Evolutionary conservation across 2,329 filamentous ascomycete species (phyloP).

Genomic region (Colletotrichum gloeosporioides): DNA sequence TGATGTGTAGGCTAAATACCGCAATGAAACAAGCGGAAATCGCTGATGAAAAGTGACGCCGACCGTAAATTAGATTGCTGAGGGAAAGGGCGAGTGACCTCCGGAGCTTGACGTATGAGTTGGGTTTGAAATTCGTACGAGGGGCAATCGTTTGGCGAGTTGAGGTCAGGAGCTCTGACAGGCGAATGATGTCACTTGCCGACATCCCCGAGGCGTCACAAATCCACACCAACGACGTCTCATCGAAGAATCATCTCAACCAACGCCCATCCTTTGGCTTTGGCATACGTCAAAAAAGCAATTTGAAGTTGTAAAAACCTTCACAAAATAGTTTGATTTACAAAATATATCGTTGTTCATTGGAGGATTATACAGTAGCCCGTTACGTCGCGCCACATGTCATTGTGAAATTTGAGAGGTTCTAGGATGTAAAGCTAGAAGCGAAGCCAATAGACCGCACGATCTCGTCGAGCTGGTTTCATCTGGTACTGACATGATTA

Average conservation of each 20-base stretch:
- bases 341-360: background rate
- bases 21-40: background rate
- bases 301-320: background rate
- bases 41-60: background rate
- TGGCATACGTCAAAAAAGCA: rapidly evolving
- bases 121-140: background rate
- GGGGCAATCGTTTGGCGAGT: background rate
- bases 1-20: background rate
- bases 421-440: background rate
- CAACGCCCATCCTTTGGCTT: background rate
- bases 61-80: background rate
- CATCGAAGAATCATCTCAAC: background rate
- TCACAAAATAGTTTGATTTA: background rate
- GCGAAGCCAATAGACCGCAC: background rate
- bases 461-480: rapidly evolving
- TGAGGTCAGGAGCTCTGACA: conserved; percentile 8
- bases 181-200: conserved; percentile 15
- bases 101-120: background rate
- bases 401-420: background rate
- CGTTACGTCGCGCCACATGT: no score
- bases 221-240: background rate
- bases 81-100: background rate
- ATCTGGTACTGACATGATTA: background rate
- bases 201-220: background rate
- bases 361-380: background rate